A percentile compares a stretch with the other conserved stretches of the same genome.
These are phyloP conservation scores for Leccinum fallax DNA, from an alignment of 1,284 basidiomycete genomes.

Conservation along the genomic window DNA sequence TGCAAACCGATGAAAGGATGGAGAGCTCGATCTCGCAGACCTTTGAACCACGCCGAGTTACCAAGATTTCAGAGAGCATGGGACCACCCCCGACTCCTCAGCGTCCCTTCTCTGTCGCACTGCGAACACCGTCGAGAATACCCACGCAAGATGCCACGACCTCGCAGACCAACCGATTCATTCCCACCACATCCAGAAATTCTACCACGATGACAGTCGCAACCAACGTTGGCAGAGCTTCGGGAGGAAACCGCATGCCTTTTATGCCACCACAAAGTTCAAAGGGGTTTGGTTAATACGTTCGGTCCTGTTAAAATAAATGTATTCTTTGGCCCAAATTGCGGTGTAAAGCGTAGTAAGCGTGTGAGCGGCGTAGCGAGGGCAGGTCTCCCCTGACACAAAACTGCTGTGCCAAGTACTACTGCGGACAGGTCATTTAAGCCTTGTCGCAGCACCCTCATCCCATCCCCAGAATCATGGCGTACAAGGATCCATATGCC, in stretches of 20 bases:
- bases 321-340: not conserved
- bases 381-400: not conserved
- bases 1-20: conserved; percentile 11
- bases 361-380: conserved; percentile 12
- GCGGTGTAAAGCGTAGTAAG: not conserved
- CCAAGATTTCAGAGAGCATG: conserved; percentile 21
- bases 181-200: conserved; percentile 25
- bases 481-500: conserved; percentile 56
- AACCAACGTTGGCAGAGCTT: conserved; percentile 13
- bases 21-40: conserved; percentile 11
- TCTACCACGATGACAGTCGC: conserved; percentile 5
- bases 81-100: conserved; percentile 33
- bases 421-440: conserved; percentile 3
- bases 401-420: conserved; percentile 12
- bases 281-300: conserved; percentile 32
- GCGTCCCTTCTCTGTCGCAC: conserved; percentile 31
- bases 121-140: conserved; percentile 23
- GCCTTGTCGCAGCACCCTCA: conserved; percentile 24
- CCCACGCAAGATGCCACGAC: conserved; percentile 18
- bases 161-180: conserved; percentile 33
- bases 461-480: conserved; percentile 29
- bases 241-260: conserved; percentile 48
- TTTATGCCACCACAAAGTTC: conserved; percentile 43
- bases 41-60: conserved; percentile 14
- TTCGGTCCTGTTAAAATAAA: conserved; percentile 2